Evolutionary conservation across 257 asterid species (phyloP).

Genomic region (Sherardia arvensis): DNA sequence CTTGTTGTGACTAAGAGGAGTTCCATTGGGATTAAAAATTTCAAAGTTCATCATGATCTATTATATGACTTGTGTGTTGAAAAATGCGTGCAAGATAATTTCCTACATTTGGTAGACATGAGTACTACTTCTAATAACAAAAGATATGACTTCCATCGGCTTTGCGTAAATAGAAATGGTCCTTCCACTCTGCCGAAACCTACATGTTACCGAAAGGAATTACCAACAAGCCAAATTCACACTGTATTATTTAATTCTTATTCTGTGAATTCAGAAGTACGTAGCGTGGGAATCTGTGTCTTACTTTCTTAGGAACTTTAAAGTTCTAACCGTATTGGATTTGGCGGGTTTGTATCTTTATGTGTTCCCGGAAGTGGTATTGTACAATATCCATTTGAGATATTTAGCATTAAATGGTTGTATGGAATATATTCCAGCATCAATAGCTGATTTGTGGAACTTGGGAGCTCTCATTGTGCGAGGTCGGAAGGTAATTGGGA

Average conservation of each 20-base stretch:
- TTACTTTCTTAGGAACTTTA: neutral
- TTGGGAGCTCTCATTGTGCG: neutral
- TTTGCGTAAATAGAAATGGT: neutral
- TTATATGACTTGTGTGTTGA: neutral
- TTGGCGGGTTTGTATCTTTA: neutral
- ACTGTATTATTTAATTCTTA: neutral
- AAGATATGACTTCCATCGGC: neutral
- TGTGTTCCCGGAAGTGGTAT: neutral
- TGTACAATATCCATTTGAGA: neutral
- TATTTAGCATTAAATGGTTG: neutral
- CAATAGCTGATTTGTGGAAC: neutral
- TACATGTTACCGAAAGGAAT: too few relatives aligned
- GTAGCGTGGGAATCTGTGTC: neutral
- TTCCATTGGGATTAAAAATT: neutral
- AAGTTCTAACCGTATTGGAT: neutral
- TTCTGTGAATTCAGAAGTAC: neutral
- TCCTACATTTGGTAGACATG: neutral
- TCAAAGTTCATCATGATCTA: conserved; percentile 1
- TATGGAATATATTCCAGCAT: neutral
- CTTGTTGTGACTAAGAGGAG: neutral
- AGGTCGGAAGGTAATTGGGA: too few relatives aligned
- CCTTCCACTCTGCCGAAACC: neutral
- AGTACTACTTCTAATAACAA: neutral
- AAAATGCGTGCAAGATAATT: neutral
- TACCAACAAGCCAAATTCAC: neutral